A percentile compares a stretch with the other conserved stretches of the same genome.
phyloP scores from a whole-genome alignment of 805 yeast species.

The Pichia paraexigua region DNA sequence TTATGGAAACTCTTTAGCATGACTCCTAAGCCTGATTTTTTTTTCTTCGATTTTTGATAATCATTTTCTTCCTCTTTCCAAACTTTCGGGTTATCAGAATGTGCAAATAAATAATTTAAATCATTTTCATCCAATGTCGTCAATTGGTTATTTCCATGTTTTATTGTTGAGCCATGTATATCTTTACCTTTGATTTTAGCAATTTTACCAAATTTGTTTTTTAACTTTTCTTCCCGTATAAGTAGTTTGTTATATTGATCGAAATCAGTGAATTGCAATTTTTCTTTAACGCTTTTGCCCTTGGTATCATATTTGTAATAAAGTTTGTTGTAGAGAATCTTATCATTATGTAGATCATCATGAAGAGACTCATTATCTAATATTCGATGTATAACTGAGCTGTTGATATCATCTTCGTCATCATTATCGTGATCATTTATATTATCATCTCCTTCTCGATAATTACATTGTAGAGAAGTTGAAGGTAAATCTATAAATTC shows the following conservation, averaged over 20 bases:
- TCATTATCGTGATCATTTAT: neutral
- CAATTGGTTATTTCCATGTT: constrained; percentile 10
- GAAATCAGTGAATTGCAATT: constrained; percentile 21
- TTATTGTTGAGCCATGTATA: neutral
- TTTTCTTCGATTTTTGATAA: neutral
- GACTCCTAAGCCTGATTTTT: constrained; percentile 2
- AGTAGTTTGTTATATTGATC: constrained; percentile 22
- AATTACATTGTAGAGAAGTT: neutral
- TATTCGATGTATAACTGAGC: constrained; percentile 19
- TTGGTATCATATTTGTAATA: constrained; percentile 16
- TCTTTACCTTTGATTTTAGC: constrained; percentile 5
- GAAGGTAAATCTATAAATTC: neutral
- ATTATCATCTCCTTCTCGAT: neutral
- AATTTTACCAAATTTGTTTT: constrained; percentile 13
- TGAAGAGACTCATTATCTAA: constrained; percentile 14
- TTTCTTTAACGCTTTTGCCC: neutral
- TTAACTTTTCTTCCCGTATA: constrained; percentile 20
- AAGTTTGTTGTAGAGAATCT: constrained; percentile 18
- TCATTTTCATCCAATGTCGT: constrained; percentile 19
- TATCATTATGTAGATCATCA: constrained; percentile 8
- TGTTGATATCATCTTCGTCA: constrained; percentile 13
- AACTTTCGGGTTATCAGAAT: constrained; percentile 6
- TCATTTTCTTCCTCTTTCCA: constrained; percentile 9
- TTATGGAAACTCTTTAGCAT: neutral
- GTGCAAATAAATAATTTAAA: constrained; percentile 14